These are phyloP conservation scores for Poronia punctata DNA, from an alignment of 495 filamentous ascomycete species.

Conservation along the genomic window DNA sequence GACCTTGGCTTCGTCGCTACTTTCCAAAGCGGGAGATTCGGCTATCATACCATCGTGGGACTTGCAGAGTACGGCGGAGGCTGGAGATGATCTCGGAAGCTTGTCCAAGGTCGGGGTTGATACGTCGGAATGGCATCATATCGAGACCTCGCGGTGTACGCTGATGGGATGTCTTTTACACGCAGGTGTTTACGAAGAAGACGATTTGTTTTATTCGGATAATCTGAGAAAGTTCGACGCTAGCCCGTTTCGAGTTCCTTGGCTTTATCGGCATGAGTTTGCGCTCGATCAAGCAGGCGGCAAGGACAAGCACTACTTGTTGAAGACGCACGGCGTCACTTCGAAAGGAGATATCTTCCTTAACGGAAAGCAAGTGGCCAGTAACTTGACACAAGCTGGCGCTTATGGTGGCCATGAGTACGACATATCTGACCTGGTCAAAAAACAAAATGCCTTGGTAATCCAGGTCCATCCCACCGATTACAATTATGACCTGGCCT, in stretches of 20 bases:
- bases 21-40: slow-evolving; percentile 32
- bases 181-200: slow-evolving; percentile 47
- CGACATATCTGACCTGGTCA: slow-evolving; percentile 42
- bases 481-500: slow-evolving; percentile 51
- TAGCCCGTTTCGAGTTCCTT: slow-evolving; percentile 46
- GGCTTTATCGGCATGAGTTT: slow-evolving; percentile 58
- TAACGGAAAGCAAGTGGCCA: slow-evolving; percentile 49
- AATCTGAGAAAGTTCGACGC: slow-evolving; percentile 40
- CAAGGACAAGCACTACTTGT: slow-evolving; percentile 42
- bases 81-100: slow-evolving; percentile 25
- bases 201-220: slow-evolving; percentile 51
- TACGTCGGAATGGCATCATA: slow-evolving; percentile 47
- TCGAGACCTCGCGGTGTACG: slow-evolving; percentile 42
- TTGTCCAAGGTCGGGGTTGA: slow-evolving; percentile 44
- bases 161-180: slow-evolving; percentile 53
- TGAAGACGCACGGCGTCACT: slow-evolving; percentile 53
- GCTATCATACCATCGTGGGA: slow-evolving; percentile 49
- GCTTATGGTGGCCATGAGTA: slow-evolving; percentile 50
- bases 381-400: slow-evolving; percentile 43
- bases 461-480: slow-evolving; percentile 51
- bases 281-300: slow-evolving; percentile 22
- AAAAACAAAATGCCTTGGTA: slow-evolving; percentile 41
- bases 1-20: slow-evolving; percentile 13
- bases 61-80: slow-evolving; percentile 41
- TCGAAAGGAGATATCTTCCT: slow-evolving; percentile 56